Conservation (phyloP, 208 protist genomes). For the Wallacemonas collosoma region DNA sequence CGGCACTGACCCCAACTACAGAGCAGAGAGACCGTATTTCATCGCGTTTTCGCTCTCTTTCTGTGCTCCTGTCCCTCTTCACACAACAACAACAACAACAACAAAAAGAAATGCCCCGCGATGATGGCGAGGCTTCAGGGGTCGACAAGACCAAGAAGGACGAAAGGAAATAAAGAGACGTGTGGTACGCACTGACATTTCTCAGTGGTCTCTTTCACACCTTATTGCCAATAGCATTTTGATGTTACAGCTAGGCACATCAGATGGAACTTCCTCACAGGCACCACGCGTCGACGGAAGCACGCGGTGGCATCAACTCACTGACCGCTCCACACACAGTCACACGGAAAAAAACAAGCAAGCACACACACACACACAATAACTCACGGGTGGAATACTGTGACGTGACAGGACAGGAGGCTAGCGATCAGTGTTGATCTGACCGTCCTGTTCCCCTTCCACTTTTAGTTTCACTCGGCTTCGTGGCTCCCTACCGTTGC, state of each 20-base stretch:
- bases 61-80: not conserved
- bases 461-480: not conserved
- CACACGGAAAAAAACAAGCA: no score
- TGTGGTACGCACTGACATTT: no score
- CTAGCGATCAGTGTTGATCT: not conserved
- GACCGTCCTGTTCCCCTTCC: not conserved
- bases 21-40: not conserved
- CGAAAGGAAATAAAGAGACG: no score
- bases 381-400: not conserved
- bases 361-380: not conserved
- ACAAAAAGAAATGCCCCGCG: not conserved
- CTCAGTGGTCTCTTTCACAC: no score
- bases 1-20: not conserved
- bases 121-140: no score
- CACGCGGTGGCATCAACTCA: not conserved
- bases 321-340: not conserved
- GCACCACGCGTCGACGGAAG: not conserved
- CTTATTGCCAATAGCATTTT: not conserved
- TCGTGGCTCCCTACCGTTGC: not conserved
- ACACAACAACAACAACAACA: not conserved
- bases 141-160: no score
- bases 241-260: not conserved
- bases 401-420: no score
- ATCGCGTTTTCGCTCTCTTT: conserved; percentile 11
- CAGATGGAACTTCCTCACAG: not conserved